A percentile compares a stretch with the other conserved stretches of the same genome.
Evolutionary conservation across 192 early-diverging fungal genomes (phyloP).

Genomic region (Cetraspora pellucida): DNA sequence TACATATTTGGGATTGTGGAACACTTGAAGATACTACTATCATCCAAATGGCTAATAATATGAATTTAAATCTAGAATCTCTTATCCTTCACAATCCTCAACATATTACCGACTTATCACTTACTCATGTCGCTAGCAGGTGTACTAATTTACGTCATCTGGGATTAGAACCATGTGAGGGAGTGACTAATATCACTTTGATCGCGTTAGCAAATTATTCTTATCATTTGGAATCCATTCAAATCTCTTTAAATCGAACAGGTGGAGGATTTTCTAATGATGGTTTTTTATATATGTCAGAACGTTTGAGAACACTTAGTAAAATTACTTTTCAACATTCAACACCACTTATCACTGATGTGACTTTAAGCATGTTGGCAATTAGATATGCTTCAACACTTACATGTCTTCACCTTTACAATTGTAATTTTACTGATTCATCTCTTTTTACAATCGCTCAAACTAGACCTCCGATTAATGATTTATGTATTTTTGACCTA

Average conservation of each 20-base stretch:
- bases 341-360: slow-evolving; percentile 6
- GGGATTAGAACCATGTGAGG: slow-evolving; percentile 24
- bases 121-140: slow-evolving; percentile 10
- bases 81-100: slow-evolving; percentile 22
- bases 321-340: slow-evolving; percentile 24
- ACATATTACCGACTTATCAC: slow-evolving; percentile 23
- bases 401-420: slow-evolving; percentile 28
- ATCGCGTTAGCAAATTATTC: slow-evolving; percentile 13
- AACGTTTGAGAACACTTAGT: slow-evolving; percentile 7
- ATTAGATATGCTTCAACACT: background rate
- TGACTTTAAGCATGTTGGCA: slow-evolving; percentile 15
- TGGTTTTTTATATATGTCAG: slow-evolving; percentile 12
- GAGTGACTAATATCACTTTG: slow-evolving; percentile 21
- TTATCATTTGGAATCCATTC: slow-evolving; percentile 16
- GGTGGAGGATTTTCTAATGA: slow-evolving; percentile 12
- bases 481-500: slow-evolving; percentile 23
- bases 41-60: background rate
- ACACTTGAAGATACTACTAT: background rate
- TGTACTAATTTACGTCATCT: slow-evolving; percentile 26
- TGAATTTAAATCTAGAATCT: slow-evolving; percentile 19
- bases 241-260: slow-evolving; percentile 13
- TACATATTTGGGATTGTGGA: slow-evolving; percentile 34
- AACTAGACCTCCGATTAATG: slow-evolving; percentile 25
- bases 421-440: slow-evolving; percentile 27
- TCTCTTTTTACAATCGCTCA: background rate